These are phyloP conservation scores for Tulasnella sp. DNA, from an alignment of 768 basidiomycete species.

Conservation along the genomic window DNA sequence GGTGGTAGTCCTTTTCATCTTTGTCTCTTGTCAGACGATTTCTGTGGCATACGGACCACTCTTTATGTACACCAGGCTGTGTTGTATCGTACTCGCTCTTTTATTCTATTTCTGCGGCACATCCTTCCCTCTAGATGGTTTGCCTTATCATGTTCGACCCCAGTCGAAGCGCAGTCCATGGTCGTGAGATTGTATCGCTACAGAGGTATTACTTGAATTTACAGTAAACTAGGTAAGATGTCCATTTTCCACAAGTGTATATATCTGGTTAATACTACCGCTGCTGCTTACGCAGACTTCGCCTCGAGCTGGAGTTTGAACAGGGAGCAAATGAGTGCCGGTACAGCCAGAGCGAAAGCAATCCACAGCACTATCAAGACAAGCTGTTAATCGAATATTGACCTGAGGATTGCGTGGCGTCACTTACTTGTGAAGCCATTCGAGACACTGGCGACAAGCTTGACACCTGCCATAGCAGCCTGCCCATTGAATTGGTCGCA, in stretches of 20 bases:
- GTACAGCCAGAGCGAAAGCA: conserved; percentile 17
- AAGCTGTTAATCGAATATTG: not conserved
- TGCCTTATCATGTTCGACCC: too few species aligned
- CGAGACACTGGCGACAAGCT: conserved; percentile 14
- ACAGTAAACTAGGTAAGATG: not conserved
- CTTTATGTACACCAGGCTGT: not conserved
- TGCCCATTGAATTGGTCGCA: conserved; percentile 1
- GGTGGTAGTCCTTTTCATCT: not conserved
- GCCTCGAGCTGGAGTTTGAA: conserved; percentile 20
- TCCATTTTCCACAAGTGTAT: not conserved
- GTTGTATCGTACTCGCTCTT: not conserved
- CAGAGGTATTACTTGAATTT: not conserved
- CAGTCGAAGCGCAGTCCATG: not conserved
- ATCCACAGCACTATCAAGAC: conserved; percentile 19
- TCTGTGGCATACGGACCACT: not conserved
- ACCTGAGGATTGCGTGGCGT: not conserved
- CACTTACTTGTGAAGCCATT: conserved; percentile 21
- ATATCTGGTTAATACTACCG: not conserved
- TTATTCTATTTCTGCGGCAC: not conserved
- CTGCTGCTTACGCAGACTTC: not conserved
- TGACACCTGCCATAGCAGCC: not conserved
- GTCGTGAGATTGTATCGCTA: not conserved
- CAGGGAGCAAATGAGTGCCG: conserved; percentile 16
- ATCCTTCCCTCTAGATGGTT: not conserved
- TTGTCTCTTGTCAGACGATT: not conserved